A percentile compares a stretch with the other conserved stretches of the same genome.
These are phyloP conservation scores for Penicillium bialowiezense DNA, from an alignment of 495 filamentous ascomycete genomes.

Conservation along the genomic window DNA sequence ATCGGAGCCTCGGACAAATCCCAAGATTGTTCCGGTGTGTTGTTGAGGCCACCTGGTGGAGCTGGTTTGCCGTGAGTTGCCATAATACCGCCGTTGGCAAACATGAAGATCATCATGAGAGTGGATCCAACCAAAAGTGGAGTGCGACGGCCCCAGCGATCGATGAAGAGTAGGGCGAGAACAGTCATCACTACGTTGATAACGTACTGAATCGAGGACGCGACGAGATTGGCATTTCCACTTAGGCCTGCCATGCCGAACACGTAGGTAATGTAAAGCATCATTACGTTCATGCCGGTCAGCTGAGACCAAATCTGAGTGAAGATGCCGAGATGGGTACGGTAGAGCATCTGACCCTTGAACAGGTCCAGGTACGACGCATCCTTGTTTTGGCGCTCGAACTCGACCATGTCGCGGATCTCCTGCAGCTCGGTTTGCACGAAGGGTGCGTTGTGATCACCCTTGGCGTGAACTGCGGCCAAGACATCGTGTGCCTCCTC, in stretches of 20 bases:
- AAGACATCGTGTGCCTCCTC: conserved; percentile 63
- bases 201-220: conserved; percentile 74
- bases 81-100: conserved; percentile 67
- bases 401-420: conserved; percentile 66
- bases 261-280: conserved; percentile 64
- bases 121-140: conserved; percentile 63
- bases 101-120: conserved; percentile 68
- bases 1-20: conserved; percentile 26
- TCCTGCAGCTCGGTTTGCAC: conserved; percentile 66
- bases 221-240: conserved; percentile 53
- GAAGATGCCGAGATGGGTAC: conserved; percentile 70
- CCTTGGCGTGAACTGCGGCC: conserved; percentile 61
- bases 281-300: conserved; percentile 86
- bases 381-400: conserved; percentile 61
- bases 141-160: conserved; percentile 63
- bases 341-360: conserved; percentile 68
- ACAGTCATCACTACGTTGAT: conserved; percentile 54
- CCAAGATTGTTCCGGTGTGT: conserved; percentile 38
- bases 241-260: conserved; percentile 69
- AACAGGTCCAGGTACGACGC: conserved; percentile 70
- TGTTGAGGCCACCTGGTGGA: conserved; percentile 44
- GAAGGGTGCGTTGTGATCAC: conserved; percentile 56
- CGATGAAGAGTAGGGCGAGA: conserved; percentile 55
- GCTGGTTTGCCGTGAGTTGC: conserved; percentile 49
- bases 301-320: conserved; percentile 84